Conservation (phyloP, 306 rosid species). For the Medicago arabica region DNA sequence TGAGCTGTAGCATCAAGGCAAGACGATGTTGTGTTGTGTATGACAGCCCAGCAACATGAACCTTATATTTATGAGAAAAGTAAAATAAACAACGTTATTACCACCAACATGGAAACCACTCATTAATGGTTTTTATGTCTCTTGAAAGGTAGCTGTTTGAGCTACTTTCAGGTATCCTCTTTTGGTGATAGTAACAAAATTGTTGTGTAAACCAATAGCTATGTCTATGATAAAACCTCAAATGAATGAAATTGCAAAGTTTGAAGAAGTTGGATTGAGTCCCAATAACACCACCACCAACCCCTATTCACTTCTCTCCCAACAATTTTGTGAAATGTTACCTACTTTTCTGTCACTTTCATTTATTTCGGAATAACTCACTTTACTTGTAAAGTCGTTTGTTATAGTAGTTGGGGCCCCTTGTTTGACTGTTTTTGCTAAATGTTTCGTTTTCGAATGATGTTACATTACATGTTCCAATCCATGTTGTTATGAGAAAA, state of each 20-base stretch:
- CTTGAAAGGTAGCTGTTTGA: background rate
- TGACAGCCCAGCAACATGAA: background rate
- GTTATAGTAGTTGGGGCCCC: conserved; percentile 1
- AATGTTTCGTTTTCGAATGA: conserved; percentile 17
- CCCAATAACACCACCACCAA: conserved; percentile 15
- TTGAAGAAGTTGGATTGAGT: conserved; percentile 31
- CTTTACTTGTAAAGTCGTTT: conserved; percentile 29
- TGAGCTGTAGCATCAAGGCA: background rate
- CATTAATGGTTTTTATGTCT: background rate
- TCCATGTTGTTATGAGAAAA: background rate
- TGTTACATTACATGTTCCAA: background rate
- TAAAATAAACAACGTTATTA: background rate
- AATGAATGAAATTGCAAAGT: conserved; percentile 4
- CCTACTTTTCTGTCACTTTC: conserved; percentile 50
- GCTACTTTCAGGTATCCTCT: background rate
- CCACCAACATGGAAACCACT: background rate
- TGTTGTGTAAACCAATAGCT: background rate
- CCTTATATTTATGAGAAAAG: background rate
- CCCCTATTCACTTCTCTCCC: conserved; percentile 47
- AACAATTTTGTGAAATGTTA: conserved; percentile 50
- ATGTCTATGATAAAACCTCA: background rate
- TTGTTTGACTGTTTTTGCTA: conserved; percentile 20
- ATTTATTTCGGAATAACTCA: conserved; percentile 50
- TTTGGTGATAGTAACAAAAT: background rate
- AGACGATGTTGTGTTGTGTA: background rate